These are phyloP conservation scores for Odonthalia washingtoniensis DNA, from an alignment of 31 red algal genomes.

Conservation along the genomic window DNA sequence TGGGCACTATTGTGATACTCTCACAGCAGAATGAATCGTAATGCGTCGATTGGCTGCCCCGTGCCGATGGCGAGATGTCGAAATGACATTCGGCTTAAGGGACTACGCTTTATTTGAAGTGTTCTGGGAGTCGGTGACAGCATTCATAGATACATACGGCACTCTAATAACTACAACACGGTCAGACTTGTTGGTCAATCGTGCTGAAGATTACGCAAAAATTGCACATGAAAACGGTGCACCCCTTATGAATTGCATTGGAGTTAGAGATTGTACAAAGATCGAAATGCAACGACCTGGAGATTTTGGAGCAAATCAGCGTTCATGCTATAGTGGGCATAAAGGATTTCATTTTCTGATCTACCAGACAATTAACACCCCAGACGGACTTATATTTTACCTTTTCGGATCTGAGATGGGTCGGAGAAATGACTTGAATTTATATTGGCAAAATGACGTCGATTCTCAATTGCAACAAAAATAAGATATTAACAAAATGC, in stretches of 20 bases:
- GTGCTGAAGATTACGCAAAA: neutral
- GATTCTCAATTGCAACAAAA: conserved; percentile 14
- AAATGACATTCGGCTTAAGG: no score
- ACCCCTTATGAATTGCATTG: neutral
- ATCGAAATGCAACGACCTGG: conserved; percentile 25
- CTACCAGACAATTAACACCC: conserved; percentile 12
- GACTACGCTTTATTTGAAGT: no score
- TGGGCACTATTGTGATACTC: no score
- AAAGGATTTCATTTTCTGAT: neutral
- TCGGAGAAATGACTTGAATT: conserved; percentile 29
- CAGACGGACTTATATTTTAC: conserved; percentile 35
- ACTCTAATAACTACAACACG: no score
- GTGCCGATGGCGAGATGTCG: no score
- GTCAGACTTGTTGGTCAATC: neutral
- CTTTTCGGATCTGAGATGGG: conserved; percentile 22
- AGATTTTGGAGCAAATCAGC: neutral
- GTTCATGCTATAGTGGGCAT: conserved; percentile 17
- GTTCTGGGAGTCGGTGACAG: no score
- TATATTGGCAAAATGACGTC: neutral
- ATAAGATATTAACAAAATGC: conserved; percentile 6
- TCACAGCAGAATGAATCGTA: no score
- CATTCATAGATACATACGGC: no score
- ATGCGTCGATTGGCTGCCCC: no score
- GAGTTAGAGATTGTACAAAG: conserved; percentile 34
- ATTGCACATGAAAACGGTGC: neutral